phyloP scores from a whole-genome alignment of 2,329 filamentous ascomycete genomes.

The Fusarium aywerte region DNA sequence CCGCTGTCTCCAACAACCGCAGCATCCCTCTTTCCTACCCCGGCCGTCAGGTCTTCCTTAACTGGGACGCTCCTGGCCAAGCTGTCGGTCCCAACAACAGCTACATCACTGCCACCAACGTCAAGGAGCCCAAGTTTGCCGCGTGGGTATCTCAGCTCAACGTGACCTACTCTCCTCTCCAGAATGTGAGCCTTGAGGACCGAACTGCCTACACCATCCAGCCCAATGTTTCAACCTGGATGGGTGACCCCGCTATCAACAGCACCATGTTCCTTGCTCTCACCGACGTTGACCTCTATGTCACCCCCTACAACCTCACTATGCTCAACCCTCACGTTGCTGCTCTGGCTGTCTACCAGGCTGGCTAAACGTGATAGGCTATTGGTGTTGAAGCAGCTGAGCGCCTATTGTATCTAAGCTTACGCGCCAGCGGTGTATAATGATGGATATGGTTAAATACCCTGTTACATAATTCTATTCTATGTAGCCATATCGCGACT shows the following conservation, averaged over 20 bases:
- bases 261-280: conserved; percentile 83
- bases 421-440: background rate
- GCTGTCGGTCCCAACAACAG: conserved; percentile 82
- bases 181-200: conserved; percentile 58
- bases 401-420: too few species aligned
- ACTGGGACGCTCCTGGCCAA: conserved; percentile 77
- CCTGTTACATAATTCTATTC: background rate
- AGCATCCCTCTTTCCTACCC: conserved; percentile 78
- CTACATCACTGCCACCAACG: conserved; percentile 74
- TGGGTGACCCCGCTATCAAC: conserved; percentile 76
- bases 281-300: conserved; percentile 73
- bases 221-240: conserved; percentile 74
- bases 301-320: conserved; percentile 81
- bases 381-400: too few species aligned
- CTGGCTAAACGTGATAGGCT: conserved; percentile 63
- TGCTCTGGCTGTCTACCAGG: conserved; percentile 80
- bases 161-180: conserved; percentile 73
- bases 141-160: conserved; percentile 83
- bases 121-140: conserved; percentile 71
- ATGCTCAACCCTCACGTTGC: conserved; percentile 81
- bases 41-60: conserved; percentile 75
- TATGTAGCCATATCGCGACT: background rate
- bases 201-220: conserved; percentile 75
- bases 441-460: background rate
- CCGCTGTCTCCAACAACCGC: conserved; percentile 75